Conservation (phyloP, 2,329 filamentous ascomycete genomes). For the Phyllosticta citribraziliensis region DNA sequence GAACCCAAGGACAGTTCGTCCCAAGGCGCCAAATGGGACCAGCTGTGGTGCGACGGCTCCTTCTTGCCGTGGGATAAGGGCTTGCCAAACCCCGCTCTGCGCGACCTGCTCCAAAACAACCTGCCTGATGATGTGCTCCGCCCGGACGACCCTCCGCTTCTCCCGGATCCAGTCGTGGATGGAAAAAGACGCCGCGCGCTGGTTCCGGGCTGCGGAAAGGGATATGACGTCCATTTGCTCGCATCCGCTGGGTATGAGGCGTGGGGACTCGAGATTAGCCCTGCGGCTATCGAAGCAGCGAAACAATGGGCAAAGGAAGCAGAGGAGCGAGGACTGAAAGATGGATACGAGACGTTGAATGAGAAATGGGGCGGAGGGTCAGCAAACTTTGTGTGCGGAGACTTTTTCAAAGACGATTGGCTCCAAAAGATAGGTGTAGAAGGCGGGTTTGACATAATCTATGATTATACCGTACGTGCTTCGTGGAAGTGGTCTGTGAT, state of each 20-base stretch:
- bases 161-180: neutral
- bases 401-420: conserved; percentile 59
- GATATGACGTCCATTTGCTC: conserved; percentile 71
- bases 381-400: conserved; percentile 48
- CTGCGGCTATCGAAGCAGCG: conserved; percentile 40
- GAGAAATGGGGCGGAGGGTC: conserved; percentile 38
- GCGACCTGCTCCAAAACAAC: conserved; percentile 38
- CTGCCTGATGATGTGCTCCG: conserved; percentile 25
- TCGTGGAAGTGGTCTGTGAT: neutral
- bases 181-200: conserved; percentile 46
- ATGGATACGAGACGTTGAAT: conserved; percentile 35
- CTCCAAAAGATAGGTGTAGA: conserved; percentile 31
- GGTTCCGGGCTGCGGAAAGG: conserved; percentile 73
- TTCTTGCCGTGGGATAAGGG: conserved; percentile 51
- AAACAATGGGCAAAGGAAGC: conserved; percentile 29
- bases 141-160: neutral
- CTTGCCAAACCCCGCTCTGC: conserved; percentile 49
- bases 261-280: conserved; percentile 61
- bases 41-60: conserved; percentile 44
- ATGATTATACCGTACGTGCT: conserved; percentile 49
- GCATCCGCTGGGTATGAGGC: conserved; percentile 67
- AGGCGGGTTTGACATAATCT: conserved; percentile 53
- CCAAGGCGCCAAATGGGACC: conserved; percentile 34
- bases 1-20: neutral
- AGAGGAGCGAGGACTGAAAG: conserved; percentile 22